A percentile compares a stretch with the other conserved stretches of the same genome.
These are phyloP conservation scores for Tremella mesenterica DNA, from an alignment of 768 basidiomycete species.

Conservation along the genomic window DNA sequence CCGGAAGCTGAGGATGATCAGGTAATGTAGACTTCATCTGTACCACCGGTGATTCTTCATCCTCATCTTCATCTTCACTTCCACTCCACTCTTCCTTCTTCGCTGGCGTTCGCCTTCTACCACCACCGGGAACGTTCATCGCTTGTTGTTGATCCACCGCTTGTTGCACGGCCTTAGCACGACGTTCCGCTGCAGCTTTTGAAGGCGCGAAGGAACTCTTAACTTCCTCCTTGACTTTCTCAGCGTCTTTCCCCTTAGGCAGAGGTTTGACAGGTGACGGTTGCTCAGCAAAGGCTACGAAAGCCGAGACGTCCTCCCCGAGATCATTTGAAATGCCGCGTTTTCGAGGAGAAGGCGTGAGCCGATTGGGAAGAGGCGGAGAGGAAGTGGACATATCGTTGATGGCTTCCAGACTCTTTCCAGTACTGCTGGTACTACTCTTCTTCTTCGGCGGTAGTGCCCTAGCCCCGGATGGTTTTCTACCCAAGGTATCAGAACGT, in stretches of 20 bases:
- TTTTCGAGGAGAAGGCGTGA: background rate
- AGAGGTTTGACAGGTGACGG: conserved; percentile 28
- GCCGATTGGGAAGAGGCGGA: background rate
- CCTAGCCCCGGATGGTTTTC: conserved; percentile 43
- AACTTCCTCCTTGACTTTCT: conserved; percentile 46
- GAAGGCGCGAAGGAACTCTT: conserved; percentile 84
- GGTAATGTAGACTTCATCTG: background rate
- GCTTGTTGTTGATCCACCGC: conserved; percentile 74
- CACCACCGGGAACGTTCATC: conserved; percentile 61
- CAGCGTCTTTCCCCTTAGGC: background rate
- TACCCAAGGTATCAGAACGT: conserved; percentile 20
- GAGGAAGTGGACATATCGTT: conserved; percentile 15
- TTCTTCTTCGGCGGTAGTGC: conserved; percentile 36
- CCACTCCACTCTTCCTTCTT: conserved; percentile 48
- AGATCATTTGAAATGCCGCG: conserved; percentile 12
- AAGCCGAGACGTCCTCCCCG: conserved; percentile 30
- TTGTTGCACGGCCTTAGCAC: conserved; percentile 72
- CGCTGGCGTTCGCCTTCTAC: conserved; percentile 47
- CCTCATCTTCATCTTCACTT: conserved; percentile 66
- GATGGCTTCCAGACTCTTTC: conserved; percentile 18
- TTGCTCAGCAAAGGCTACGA: conserved; percentile 33
- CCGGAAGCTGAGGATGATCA: background rate
- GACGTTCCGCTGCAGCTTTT: conserved; percentile 71
- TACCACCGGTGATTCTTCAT: conserved; percentile 14
- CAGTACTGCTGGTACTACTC: conserved; percentile 10